Evolutionary conservation across 2,329 filamentous ascomycete species (phyloP).

Genomic region (Cucurbitaria berberidis): DNA sequence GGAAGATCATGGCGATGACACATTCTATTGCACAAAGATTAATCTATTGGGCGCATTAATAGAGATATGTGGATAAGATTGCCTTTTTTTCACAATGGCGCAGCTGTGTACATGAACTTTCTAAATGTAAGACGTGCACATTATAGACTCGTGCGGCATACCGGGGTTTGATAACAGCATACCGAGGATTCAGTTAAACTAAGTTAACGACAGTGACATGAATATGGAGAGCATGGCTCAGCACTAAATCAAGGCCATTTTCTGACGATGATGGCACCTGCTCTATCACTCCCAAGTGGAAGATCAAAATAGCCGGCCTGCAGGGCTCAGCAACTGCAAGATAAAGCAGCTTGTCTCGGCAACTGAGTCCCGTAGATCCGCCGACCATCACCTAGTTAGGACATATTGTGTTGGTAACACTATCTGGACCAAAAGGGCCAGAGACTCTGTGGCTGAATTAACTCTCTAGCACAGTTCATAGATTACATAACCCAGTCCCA

Average conservation of each 20-base stretch:
- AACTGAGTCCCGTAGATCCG: background rate
- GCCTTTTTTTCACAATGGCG: too few relatives aligned
- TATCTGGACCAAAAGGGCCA: background rate
- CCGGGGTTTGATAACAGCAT: too few relatives aligned
- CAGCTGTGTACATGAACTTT: too few relatives aligned
- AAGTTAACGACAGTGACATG: background rate
- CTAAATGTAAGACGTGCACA: too few relatives aligned
- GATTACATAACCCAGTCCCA: background rate
- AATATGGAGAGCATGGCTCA: too few relatives aligned
- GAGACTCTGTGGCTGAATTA: background rate
- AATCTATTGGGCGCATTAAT: too few relatives aligned
- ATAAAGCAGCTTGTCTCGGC: background rate
- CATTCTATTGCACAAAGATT: too few relatives aligned
- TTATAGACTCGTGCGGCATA: too few relatives aligned
- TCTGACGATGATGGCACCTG: background rate
- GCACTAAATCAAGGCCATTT: background rate
- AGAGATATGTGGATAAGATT: too few relatives aligned
- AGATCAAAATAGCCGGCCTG: background rate
- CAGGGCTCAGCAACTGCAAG: conserved; percentile 2
- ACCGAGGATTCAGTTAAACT: background rate
- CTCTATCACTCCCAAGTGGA: background rate
- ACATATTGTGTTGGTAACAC: background rate
- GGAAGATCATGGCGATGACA: too few relatives aligned
- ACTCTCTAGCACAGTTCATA: background rate
- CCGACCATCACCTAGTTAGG: background rate